phyloP scores from a whole-genome alignment of 768 basidiomycete genomes.

The Boletellus ananas region DNA sequence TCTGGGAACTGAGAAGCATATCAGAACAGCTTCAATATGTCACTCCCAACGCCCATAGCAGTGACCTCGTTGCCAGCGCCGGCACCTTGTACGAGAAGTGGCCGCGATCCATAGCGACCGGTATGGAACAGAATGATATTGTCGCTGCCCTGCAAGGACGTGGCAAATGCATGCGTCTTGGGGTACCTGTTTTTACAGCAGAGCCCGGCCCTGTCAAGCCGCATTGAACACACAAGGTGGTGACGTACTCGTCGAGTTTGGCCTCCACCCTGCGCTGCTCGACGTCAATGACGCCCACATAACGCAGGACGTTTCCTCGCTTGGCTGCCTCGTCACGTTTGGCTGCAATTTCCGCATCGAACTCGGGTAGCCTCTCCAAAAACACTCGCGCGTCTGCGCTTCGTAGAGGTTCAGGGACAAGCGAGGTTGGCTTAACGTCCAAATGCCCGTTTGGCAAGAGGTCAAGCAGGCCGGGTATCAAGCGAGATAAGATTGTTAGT shows the following conservation, averaged over 20 bases:
- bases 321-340: slow-evolving; percentile 73
- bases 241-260: slow-evolving; percentile 77
- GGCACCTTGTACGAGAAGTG: slow-evolving; percentile 91
- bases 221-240: background rate
- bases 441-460: slow-evolving; percentile 72
- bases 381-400: slow-evolving; percentile 80
- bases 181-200: slow-evolving; percentile 63
- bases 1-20: background rate
- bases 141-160: slow-evolving; percentile 92
- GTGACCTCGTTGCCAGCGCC: slow-evolving; percentile 98
- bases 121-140: slow-evolving; percentile 99
- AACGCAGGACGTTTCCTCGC: slow-evolving; percentile 84
- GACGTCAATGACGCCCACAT: slow-evolving; percentile 92
- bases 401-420: slow-evolving; percentile 76
- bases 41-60: slow-evolving; percentile 95
- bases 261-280: slow-evolving; percentile 66
- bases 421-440: slow-evolving; percentile 77
- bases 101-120: slow-evolving; percentile 81
- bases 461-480: slow-evolving; percentile 50
- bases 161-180: slow-evolving; percentile 87
- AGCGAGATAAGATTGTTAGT: slow-evolving; percentile 89
- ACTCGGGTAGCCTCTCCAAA: slow-evolving; percentile 71
- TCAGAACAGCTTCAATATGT: slow-evolving; percentile 59
- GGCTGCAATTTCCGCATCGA: slow-evolving; percentile 73
- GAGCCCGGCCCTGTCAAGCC: slow-evolving; percentile 1